Conservation (phyloP, 2,329 filamentous ascomycete genomes). For the Cladosporium sp. region DNA sequence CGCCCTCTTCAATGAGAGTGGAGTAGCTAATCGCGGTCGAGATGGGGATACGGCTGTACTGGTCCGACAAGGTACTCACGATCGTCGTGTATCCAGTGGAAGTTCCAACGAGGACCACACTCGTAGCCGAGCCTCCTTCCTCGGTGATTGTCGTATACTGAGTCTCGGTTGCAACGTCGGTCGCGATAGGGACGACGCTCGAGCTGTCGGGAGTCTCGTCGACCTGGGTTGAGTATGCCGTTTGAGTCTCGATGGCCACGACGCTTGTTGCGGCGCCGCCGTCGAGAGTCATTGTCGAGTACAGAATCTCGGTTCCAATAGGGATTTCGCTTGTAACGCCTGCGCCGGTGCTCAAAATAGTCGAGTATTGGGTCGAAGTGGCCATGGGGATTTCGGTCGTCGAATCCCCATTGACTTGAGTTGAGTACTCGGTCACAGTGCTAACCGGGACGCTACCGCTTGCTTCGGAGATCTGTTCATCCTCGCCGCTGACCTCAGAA, state of each 20-base stretch:
- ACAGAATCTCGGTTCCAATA: neutral
- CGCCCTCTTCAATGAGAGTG: neutral
- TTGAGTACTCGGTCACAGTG: constrained; percentile 5
- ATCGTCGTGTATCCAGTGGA: neutral
- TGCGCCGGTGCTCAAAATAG: neutral
- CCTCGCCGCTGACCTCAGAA: neutral
- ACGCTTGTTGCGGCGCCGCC: neutral
- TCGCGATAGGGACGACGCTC: neutral
- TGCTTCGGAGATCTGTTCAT: neutral
- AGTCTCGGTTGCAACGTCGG: neutral
- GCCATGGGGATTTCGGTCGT: constrained; percentile 4
- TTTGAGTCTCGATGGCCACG: neutral
- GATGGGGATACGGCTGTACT: neutral
- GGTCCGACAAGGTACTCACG: neutral
- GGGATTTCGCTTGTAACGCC: neutral
- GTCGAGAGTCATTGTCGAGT: neutral
- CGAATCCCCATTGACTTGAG: constrained; percentile 1
- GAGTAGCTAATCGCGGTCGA: constrained; percentile 1
- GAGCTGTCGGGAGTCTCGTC: neutral
- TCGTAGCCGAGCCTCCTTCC: neutral
- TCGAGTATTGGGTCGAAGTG: constrained; percentile 6
- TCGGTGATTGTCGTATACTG: neutral
- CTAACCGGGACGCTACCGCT: neutral
- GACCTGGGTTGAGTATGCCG: neutral
- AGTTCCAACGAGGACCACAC: neutral